phyloP scores from a whole-genome alignment of 2,329 filamentous ascomycete species.

The Ceratocystis smalleyi region DNA sequence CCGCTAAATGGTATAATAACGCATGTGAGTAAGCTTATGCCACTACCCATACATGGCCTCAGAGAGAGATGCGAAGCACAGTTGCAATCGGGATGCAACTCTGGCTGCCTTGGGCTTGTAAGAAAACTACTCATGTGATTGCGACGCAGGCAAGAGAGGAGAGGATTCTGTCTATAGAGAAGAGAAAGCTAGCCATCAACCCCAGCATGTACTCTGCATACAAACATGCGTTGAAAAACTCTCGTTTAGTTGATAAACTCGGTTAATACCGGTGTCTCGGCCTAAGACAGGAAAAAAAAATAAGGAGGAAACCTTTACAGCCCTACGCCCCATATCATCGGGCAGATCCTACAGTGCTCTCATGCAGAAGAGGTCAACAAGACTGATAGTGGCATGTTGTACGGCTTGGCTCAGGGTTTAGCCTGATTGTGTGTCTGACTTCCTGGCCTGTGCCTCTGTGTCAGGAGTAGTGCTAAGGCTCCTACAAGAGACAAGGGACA shows the following conservation, averaged over 20 bases:
- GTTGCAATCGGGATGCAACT: background rate
- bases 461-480: background rate
- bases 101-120: background rate
- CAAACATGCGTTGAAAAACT: background rate
- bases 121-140: background rate
- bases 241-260: background rate
- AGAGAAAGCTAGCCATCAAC: background rate
- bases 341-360: background rate
- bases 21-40: background rate
- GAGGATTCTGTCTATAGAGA: background rate
- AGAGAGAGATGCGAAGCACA: background rate
- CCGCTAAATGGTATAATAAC: background rate
- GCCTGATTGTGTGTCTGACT: background rate
- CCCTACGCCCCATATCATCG: background rate
- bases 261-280: background rate
- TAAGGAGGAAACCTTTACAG: background rate
- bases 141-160: background rate
- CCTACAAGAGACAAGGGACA: background rate
- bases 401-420: background rate
- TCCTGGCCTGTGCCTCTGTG: background rate
- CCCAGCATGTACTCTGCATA: background rate
- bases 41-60: background rate
- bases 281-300: background rate
- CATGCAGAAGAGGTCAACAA: background rate
- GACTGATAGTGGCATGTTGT: background rate